Evolutionary conservation across 78 protist species (phyloP), one percentile per base, ranked within the genome.

Genomic region (Dictyostelium capitatum): DNA sequence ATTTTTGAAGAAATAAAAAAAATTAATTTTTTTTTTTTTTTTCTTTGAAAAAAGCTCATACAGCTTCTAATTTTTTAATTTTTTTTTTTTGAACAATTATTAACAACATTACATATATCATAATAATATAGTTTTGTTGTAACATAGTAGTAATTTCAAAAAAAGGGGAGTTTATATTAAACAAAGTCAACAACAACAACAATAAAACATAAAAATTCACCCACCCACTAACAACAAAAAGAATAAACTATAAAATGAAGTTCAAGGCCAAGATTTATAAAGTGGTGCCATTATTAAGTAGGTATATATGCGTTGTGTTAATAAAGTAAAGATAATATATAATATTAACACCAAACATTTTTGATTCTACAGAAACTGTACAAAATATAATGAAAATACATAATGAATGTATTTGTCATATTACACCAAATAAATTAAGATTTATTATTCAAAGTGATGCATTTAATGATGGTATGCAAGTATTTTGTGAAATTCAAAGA

Each of bases 401-500:
- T 20, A 59, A 30, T 74, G 92, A 84, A 14, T 73, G 92, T 84
- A 57, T 84, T 50, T 30, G 78, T 4, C 82, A 84, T 75, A 84
- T 84, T 19, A 64, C 93, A 77, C 93, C 83, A 30, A 51, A 87
- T 11, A 28, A 28, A 74, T 46, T 54, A 20, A 77, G 64, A 32
- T 64, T 87, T 64, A 77, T 87, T 54, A 32, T 77, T 28, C 25
- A 57, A 15, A 59, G 79, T 59, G 84, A 77, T 77, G 2, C 43
- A 37, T 23, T 43, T 23, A 64, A 54, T 11, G 93, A 79, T 77
- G 59, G 72, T 6, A 77, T 64, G 67, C 85, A 87, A 75, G 93
- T 87, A 9, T 87, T 64, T 64, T n/a, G 41, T n/a, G 93, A 87
- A 30, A 23, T 62, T 37, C 56, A 25, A 46, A 62, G 41, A 37